Evolutionary conservation across 83 land plant genomes (phyloP), one percentile per base, ranked within the genome.

Genomic region (Thuja plicata): DNA sequence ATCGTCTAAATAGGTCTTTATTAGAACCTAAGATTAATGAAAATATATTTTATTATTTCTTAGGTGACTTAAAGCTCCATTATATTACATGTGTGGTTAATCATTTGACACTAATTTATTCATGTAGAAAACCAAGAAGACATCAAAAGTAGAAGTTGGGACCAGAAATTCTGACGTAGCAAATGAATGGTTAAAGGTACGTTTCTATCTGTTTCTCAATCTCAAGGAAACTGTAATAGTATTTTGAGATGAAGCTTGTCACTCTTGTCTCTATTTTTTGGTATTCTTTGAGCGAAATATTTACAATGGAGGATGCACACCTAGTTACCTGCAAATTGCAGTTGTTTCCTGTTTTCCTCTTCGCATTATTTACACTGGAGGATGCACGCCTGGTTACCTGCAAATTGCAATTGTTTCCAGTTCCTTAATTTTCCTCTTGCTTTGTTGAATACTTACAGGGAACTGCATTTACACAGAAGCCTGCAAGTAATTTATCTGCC

Each of bases 141-240:
- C 94, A 60, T 86, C 91, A 40, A 95, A 92, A 90, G 96, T 95
- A 89, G 96, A 95, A 89, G 95, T 95, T 87, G 93, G 94, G n/a
- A 93, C 93, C 60, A 66, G 41, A 32, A 89, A 37, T 34, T 88
- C 38, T 83, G 88, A n/a, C 87, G 83, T 83, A 57, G 66, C 90
- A 89, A 91, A 93, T 90, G 94, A 93, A 37, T 93, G 94, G 94
- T 73, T 93, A 84, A 86, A 93, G 93, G 94, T 90, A 73, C 66
- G 62, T 88, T 80, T 30, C 76, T 34, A 9, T 55, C 54, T 37
- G 45, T 43, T 41, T 57, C 43, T 43, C 34, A 40, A 71, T 32
- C 38, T 15, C 1, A 38, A 57, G 21, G 71, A 87, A 66, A 71
- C 2, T 12, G 35, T 15, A 16, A 19, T 66, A 1, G 27, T 19